A percentile compares a stretch with the other conserved stretches of the same genome.
These are phyloP conservation scores for Pseudozyma thailandica DNA, from an alignment of 1,284 basidiomycete species.

Conservation along the genomic window DNA sequence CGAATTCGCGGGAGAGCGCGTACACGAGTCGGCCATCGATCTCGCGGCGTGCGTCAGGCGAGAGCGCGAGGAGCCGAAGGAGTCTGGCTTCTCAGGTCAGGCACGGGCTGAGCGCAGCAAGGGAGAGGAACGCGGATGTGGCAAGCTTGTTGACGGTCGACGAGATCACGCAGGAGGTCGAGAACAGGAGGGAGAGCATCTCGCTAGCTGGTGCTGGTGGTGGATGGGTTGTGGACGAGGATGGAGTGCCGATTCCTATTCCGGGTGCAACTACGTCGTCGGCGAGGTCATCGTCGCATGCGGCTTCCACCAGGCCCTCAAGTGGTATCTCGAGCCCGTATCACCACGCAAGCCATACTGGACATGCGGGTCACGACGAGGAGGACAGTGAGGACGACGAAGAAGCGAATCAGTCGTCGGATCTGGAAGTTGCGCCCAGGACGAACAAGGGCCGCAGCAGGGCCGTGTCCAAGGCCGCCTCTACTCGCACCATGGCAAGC, in stretches of 20 bases:
- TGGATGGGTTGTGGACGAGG: constrained; percentile 62
- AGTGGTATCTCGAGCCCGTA: constrained; percentile 39
- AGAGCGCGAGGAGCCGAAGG: constrained; percentile 51
- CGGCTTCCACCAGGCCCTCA: constrained; percentile 49
- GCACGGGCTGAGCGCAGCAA: constrained; percentile 38
- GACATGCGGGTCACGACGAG: constrained; percentile 64
- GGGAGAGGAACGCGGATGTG: constrained; percentile 80
- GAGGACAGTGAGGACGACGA: constrained; percentile 64
- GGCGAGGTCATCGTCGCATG: constrained; percentile 29
- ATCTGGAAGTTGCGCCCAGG: constrained; percentile 31
- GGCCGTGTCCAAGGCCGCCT: constrained; percentile 55
- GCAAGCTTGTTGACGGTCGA: constrained; percentile 94
- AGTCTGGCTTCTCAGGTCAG: constrained; percentile 56
- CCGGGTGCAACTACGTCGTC: constrained; percentile 32
- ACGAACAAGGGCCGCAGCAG: constrained; percentile 67
- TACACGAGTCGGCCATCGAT: constrained; percentile 29
- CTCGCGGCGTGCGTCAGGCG: constrained; percentile 54
- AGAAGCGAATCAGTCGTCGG: constrained; percentile 59
- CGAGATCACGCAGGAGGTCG: constrained; percentile 96
- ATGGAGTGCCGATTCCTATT: constrained; percentile 64
- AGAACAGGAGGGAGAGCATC: constrained; percentile 77
- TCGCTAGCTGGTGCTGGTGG: constrained; percentile 32
- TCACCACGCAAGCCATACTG: constrained; percentile 69
- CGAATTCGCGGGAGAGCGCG: constrained; percentile 19
- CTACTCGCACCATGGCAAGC: constrained; percentile 17